Base-by-base conservation (phyloP, 2,329 filamentous ascomycete species). In the Alternaria ventricosa region DNA sequence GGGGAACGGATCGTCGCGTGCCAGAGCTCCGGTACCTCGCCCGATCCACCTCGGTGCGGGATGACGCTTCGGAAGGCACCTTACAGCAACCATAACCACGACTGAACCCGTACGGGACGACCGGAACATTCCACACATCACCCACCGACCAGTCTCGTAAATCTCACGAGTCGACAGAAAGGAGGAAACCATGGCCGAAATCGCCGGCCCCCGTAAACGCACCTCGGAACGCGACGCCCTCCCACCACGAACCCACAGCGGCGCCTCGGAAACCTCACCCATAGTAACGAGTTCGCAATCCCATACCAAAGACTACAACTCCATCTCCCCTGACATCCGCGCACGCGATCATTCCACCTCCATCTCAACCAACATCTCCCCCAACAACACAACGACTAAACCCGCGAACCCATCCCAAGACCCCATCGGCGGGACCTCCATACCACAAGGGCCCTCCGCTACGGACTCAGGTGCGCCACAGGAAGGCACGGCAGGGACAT, bases 211-310 rank as follows among this genome's bases (percentile, higher is more conserved):
- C 27, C 65, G 68, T 47, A 71, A 67, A 57, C 67, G 65, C 36
- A 61, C 41, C 60, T 45, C 46, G 8, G 63, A 65, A n/a, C 20
- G 56, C 55, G 33, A 51, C 45, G 43, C 47, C 57, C 11, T 55
- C 30, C 23, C 51, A 27, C 55, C 36, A 27, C 33, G 33, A 43
- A 55, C 25, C 20, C 60, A 44, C 61, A 46, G 23, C 58, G 25
- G 6, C 57, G 50, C 82, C 59, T 41, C 36, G 2, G 82, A 84
- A 64, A 64, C 66, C 9, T 70, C 67, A 10, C 72, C 76, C 13
- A 78, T 78, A 30, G 66, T 72, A 56, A 20, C 44, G 6, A n/a
- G 68, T 23, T 55, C 51, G 30, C 53, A 57, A 23, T 15, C 12
- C 15, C 28, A 25, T 11, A 3, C 10, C 28, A 4, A 58, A 49